These are phyloP conservation scores for Penicillium sp. DNA, from an alignment of 2,329 filamentous ascomycete species.

Conservation along the genomic window DNA sequence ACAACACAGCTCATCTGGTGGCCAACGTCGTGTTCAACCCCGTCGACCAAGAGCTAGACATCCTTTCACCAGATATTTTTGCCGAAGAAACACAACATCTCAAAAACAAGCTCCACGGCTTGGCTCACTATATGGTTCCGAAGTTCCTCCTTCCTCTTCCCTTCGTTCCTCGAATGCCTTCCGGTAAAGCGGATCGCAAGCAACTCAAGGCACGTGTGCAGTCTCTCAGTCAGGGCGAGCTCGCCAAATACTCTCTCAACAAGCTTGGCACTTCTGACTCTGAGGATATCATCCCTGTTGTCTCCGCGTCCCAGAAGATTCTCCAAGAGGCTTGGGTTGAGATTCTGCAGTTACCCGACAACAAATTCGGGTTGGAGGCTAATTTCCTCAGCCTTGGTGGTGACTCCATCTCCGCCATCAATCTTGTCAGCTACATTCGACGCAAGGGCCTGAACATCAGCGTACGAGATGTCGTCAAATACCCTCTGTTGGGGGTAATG, in stretches of 20 bases:
- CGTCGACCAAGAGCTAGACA: not conserved
- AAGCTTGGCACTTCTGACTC: not conserved
- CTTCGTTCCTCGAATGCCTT: not conserved
- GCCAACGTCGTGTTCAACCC: not conserved
- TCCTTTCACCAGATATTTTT: not conserved
- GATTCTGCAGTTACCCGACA: not conserved
- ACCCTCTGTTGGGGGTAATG: not conserved
- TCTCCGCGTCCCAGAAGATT: not conserved
- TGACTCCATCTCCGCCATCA: not conserved
- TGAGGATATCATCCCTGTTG: not conserved
- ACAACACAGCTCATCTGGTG: not conserved
- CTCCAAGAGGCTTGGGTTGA: not conserved
- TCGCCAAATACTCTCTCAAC: not conserved
- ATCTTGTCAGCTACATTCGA: not conserved
- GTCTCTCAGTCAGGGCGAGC: not conserved
- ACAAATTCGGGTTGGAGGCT: not conserved
- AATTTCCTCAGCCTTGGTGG: not conserved
- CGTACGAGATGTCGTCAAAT: not conserved
- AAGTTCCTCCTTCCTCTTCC: not conserved
- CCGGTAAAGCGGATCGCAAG: not conserved
- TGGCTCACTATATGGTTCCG: not conserved
- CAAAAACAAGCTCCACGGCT: not conserved
- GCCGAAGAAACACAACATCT: not conserved
- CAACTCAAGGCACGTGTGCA: not conserved
- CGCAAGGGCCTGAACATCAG: not conserved